These are phyloP conservation scores for Sutorius eximius DNA, from an alignment of 1,284 basidiomycete species.

Conservation along the genomic window DNA sequence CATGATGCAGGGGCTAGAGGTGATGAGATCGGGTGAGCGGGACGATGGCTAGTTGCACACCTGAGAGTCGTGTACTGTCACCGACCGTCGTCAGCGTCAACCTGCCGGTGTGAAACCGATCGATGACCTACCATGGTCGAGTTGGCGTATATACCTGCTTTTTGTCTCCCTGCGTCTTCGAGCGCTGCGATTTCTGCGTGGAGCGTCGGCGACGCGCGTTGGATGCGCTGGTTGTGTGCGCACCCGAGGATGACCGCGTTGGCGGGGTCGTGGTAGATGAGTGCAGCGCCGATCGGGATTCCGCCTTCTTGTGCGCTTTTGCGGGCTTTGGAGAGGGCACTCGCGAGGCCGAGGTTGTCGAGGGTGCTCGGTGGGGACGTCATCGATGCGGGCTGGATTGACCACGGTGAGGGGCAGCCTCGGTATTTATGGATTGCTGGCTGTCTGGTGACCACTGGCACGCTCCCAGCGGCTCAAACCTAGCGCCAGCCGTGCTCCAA, in stretches of 20 bases:
- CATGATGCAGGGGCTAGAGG: slow-evolving; percentile 56
- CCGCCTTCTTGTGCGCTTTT: slow-evolving; percentile 50
- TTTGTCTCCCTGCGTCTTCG: slow-evolving; percentile 49
- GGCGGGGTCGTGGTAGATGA: slow-evolving; percentile 35
- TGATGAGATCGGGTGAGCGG: background rate
- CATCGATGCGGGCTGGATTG: no score
- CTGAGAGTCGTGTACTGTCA: slow-evolving; percentile 49
- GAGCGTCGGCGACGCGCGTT: slow-evolving; percentile 51
- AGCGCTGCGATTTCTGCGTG: slow-evolving; percentile 58
- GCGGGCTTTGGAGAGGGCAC: slow-evolving; percentile 45
- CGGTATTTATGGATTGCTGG: no score
- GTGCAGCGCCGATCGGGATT: slow-evolving; percentile 57
- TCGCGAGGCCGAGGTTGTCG: slow-evolving; percentile 25
- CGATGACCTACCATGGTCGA: slow-evolving; percentile 41
- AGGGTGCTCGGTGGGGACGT: background rate
- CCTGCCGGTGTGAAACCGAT: no score
- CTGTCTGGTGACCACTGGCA: no score
- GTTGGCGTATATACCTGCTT: slow-evolving; percentile 43
- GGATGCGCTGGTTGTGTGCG: slow-evolving; percentile 55
- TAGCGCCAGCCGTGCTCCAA: no score
- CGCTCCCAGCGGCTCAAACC: no score
- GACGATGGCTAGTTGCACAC: slow-evolving; percentile 25
- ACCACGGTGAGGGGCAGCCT: no score
- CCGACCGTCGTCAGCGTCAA: no score
- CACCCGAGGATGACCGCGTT: slow-evolving; percentile 40